A percentile compares a stretch with the other conserved stretches of the same genome.
Conservation (phyloP, 2,329 filamentous ascomycete genomes). For the Pezicula carpinea region DNA sequence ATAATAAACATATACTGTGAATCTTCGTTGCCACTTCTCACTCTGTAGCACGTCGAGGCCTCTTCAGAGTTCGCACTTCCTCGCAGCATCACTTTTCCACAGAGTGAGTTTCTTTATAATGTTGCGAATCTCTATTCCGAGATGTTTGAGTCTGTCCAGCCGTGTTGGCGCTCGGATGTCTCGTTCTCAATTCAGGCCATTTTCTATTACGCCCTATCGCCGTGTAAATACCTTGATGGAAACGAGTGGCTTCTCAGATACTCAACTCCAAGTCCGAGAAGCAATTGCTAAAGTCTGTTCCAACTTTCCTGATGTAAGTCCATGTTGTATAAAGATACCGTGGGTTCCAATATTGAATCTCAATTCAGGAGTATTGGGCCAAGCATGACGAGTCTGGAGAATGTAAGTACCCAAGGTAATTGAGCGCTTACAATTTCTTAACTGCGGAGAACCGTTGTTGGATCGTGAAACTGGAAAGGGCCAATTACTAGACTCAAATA, state of each 20-base stretch:
- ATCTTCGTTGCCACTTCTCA: too few relatives aligned
- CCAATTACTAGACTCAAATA: too few relatives aligned
- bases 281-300: conserved; percentile 65
- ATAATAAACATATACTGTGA: too few relatives aligned
- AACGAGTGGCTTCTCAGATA: conserved; percentile 65
- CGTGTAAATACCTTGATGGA: conserved; percentile 55
- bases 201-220: conserved; percentile 15
- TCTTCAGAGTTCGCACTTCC: too few relatives aligned
- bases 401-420: conserved; percentile 24
- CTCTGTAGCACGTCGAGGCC: too few relatives aligned
- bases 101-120: conserved; percentile 2
- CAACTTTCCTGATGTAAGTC: conserved; percentile 56
- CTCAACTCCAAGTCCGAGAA: conserved; percentile 68
- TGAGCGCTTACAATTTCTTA: too few relatives aligned
- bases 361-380: conserved; percentile 61
- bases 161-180: conserved; percentile 1
- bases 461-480: too few relatives aligned
- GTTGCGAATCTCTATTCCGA: conserved; percentile 8
- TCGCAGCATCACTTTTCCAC: too few relatives aligned
- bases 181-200: not conserved
- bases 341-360: not conserved
- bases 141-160: conserved; percentile 5
- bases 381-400: conserved; percentile 64
- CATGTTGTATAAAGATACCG: conserved; percentile 1
- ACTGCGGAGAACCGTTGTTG: too few relatives aligned